Base-by-base conservation (phyloP, 2,329 filamentous ascomycete genomes). In the Clarireedia hainanense region DNA sequence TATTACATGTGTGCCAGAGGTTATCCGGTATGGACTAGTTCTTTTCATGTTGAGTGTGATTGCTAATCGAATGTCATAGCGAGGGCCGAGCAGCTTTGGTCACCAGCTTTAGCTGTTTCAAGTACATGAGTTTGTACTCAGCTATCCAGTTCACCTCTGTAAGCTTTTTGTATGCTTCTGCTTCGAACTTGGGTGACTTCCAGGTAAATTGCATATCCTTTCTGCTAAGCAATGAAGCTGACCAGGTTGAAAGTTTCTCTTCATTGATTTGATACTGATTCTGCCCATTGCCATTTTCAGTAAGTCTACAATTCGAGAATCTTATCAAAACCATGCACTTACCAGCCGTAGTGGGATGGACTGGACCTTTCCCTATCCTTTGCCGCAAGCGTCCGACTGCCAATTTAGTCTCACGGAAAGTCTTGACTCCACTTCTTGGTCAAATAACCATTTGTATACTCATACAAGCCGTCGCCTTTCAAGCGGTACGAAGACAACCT, bases 21-120 rank as follows among this genome's bases (percentile, higher is more conserved):
- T 99, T 61, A 97, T 99, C 60, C 80, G 84, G 83, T 86, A 75
- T 63, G 70, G 69, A 27, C 27, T 12, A 20, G 51, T 6, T 12
- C 27, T 14, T n/a, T 7, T 7, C 39, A 10, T 23, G n/a, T 15
- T 39, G n/a, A 10, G 23, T 34, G 34, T 15, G 39, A 17, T 47
- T 47, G 51, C 62, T 64, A 53, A 64, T 46, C 27, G 30, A 20
- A 17, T 39, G 43, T 37, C 50, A 40, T 55, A 72, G 91, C 62
- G 94, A 99, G 75, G 94, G 94, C 20, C 85, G 95, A 60, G 92
- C 92, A 20, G 89, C 95, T 36, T 79, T 99, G 36, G 91, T 97
- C n/a, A 99, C 94, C 12, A 96, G 91, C 72, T 99, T 99, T 75
- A 95, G 89, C 74, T 99, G 94, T 75, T 99, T 99, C 80, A 99